Evolutionary conservation across 2,329 filamentous ascomycete species (phyloP), one percentile per base, ranked within the genome.

Genomic region (Xylaria hypoxylon): DNA sequence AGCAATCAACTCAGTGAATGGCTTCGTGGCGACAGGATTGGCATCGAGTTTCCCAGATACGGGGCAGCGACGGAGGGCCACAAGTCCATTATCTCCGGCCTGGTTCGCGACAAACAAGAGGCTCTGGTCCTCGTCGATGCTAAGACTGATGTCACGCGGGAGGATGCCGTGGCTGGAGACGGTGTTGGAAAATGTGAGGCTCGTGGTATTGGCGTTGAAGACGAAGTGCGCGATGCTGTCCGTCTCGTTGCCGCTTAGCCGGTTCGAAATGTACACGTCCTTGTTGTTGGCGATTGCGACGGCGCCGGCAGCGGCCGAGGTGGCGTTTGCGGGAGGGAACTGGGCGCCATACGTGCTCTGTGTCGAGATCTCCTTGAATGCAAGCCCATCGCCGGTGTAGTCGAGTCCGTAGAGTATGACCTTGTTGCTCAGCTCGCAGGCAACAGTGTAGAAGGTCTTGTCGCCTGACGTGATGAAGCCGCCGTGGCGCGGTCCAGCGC

Each of bases 211-310:
- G 8, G 55, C 45, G 50, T 73, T 62, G 55, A 76, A 73, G 47
- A 81, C 69, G 70, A 86, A 85, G 74, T 82, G 81, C 5, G 82
- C 79, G 71, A 86, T 80, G 71, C 76, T 82, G 76, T 86, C 85
- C 8, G 80, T 80, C 2, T 69, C 70, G 70, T 80, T 79, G 59
- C 82, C 83, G 1, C 79, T 82, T 28, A 85, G 69, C 3, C 85
- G 83, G 79, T 86, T 86, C 42, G 83, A 83, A 59, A 86, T 79
- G 75, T 86, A 86, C 19, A 86, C 70, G 75, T 85, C 77, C 69
- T 74, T 74, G 73, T 77, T 78, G 28, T 73, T 72, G 8, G 80
- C 76, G 38, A 85, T 72, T 64, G 79, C 74, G 44, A 86, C 73
- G 73, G 82, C 84, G 50, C 83, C 84, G 1, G 81, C 84, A 0